Conservation (phyloP, 208 protist genomes). For the Crithidia mellificae region DNA sequence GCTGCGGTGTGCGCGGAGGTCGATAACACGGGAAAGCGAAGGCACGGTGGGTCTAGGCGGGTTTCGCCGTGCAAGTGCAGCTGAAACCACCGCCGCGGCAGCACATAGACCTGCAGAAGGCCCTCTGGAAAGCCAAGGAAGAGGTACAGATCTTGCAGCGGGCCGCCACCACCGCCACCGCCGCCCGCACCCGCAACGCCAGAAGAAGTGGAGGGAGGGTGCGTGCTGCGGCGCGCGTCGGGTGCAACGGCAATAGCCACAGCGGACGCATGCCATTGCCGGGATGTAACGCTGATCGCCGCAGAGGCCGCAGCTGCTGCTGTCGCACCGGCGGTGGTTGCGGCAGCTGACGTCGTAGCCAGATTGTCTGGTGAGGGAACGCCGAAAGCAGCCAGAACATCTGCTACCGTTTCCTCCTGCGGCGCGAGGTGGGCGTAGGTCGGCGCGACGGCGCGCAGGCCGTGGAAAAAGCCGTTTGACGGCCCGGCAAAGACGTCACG, state of each 20-base stretch:
- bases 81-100: slow-evolving; percentile 70
- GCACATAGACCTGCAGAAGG: slow-evolving; percentile 66
- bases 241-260: slow-evolving; percentile 51
- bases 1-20: slow-evolving; percentile 44
- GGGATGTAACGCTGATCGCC: background rate
- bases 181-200: no score
- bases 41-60: slow-evolving; percentile 59
- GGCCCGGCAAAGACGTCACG: slow-evolving; percentile 80
- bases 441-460: slow-evolving; percentile 69
- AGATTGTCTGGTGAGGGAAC: background rate
- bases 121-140: slow-evolving; percentile 80
- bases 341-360: background rate
- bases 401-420: slow-evolving; percentile 42
- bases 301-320: background rate
- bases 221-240: background rate
- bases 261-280: slow-evolving; percentile 67
- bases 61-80: slow-evolving; percentile 38
- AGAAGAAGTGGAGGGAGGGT: background rate
- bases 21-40: slow-evolving; percentile 51
- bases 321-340: background rate
- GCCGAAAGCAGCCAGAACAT: slow-evolving; percentile 74
- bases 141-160: slow-evolving; percentile 37
- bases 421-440: slow-evolving; percentile 82
- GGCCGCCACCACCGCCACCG: slow-evolving; percentile 19
- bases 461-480: slow-evolving; percentile 79